Evolutionary conservation across 805 yeast genomes (phyloP).

Genomic region (Scheffersomyces stipitis): DNA sequence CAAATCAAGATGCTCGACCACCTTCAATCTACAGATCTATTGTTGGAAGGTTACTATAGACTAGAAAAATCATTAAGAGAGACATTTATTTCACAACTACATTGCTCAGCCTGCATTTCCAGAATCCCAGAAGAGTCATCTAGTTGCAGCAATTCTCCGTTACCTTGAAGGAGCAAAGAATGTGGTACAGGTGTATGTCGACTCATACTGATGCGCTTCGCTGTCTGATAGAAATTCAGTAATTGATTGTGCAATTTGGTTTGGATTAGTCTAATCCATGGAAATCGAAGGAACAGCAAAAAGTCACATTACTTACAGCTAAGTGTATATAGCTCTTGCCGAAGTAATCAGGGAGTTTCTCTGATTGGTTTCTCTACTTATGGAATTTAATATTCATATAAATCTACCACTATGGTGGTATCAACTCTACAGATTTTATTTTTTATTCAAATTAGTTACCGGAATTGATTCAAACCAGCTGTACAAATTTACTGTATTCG

Average conservation of each 20-base stretch:
- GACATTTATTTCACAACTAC: not conserved
- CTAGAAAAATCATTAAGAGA: not conserved
- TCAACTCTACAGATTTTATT: too few species aligned
- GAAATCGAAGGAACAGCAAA: slow-evolving; percentile 12
- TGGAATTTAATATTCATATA: not conserved
- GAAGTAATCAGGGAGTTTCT: slow-evolving; percentile 7
- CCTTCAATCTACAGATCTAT: not conserved
- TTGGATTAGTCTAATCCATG: slow-evolving; percentile 13
- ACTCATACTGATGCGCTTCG: slow-evolving; percentile 9
- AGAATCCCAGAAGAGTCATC: not conserved
- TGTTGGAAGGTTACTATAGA: not conserved
- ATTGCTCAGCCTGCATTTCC: not conserved
- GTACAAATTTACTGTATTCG: too few species aligned
- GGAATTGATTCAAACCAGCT: too few species aligned
- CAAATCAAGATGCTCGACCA: not conserved
- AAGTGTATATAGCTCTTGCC: slow-evolving; percentile 10
- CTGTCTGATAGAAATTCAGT: slow-evolving; percentile 4
- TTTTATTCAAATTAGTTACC: too few species aligned
- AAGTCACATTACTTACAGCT: slow-evolving; percentile 10
- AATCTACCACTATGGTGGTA: too few species aligned
- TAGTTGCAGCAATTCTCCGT: slow-evolving; percentile 2
- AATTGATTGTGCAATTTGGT: not conserved
- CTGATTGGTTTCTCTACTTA: slow-evolving; percentile 6
- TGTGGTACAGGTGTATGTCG: slow-evolving; percentile 5
- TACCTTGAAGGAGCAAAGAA: slow-evolving; percentile 11